Evolutionary conservation across 1,139 yeast species (phyloP).

Genomic region (Hemisphaericaspora xylofermentans): DNA sequence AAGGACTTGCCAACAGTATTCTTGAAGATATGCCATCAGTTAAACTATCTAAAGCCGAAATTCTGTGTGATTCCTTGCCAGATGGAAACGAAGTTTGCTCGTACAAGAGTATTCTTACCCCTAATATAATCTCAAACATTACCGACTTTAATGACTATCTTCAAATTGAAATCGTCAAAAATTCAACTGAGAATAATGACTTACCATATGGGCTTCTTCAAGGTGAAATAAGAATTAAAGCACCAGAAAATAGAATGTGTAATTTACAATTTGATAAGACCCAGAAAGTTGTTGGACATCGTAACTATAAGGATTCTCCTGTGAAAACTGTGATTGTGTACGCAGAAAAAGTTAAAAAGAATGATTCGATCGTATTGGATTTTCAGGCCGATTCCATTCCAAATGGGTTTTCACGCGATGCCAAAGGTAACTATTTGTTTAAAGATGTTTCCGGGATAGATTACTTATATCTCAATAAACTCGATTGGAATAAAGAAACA

Average conservation of each 20-base stretch:
- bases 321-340: conserved; percentile 59
- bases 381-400: conserved; percentile 28
- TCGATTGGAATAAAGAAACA: conserved; percentile 58
- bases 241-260: conserved; percentile 65
- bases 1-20: conserved; percentile 41
- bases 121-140: conserved; percentile 49
- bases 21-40: conserved; percentile 65
- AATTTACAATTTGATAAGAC: conserved; percentile 43
- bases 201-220: conserved; percentile 67
- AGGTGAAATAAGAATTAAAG: conserved; percentile 60
- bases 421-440: conserved; percentile 51
- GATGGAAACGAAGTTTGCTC: conserved; percentile 55
- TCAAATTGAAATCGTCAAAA: conserved; percentile 47
- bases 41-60: conserved; percentile 29
- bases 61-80: conserved; percentile 34
- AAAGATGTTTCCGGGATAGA: conserved; percentile 63
- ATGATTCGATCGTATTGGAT: conserved; percentile 8
- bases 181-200: conserved; percentile 41
- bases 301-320: conserved; percentile 38
- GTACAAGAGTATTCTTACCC: conserved; percentile 49
- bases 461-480: conserved; percentile 59
- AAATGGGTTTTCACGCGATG: conserved; percentile 51
- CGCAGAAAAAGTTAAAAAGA: conserved; percentile 26
- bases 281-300: conserved; percentile 16
- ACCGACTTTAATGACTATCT: conserved; percentile 42